Evolutionary conservation across 2,329 filamentous ascomycete genomes (phyloP).

Genomic region (Pyrenophora teres): DNA sequence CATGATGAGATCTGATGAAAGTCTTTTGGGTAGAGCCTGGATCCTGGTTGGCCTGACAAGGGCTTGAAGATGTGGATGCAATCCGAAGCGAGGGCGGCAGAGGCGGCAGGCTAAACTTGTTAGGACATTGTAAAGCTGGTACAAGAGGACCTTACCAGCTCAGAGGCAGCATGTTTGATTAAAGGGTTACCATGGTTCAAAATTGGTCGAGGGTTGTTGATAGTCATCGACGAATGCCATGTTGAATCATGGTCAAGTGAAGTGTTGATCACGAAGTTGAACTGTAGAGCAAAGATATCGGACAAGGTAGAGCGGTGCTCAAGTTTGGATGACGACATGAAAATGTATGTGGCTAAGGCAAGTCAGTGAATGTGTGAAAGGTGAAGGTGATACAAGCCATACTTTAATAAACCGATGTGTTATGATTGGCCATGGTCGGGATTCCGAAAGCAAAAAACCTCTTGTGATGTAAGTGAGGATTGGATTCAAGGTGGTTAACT

Average conservation of each 20-base stretch:
- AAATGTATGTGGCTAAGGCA: too few relatives aligned
- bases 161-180: constrained; percentile 2
- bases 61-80: background rate
- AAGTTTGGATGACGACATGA: too few relatives aligned
- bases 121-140: background rate
- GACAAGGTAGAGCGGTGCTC: background rate
- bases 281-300: background rate
- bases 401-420: too few relatives aligned
- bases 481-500: too few relatives aligned
- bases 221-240: constrained; percentile 4
- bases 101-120: background rate
- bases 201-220: constrained; percentile 9
- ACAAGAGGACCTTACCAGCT: constrained; percentile 4
- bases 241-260: constrained; percentile 4
- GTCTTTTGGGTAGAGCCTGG: background rate
- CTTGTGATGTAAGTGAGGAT: too few relatives aligned
- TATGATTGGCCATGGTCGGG: too few relatives aligned
- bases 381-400: too few relatives aligned
- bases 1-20: background rate
- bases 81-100: background rate
- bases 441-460: too few relatives aligned
- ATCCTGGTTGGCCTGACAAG: background rate
- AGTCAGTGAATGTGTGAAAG: too few relatives aligned
- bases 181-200: constrained; percentile 8
- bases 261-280: background rate